phyloP scores from a whole-genome alignment of 2,329 filamentous ascomycete species.

The Truncatella angustata region DNA sequence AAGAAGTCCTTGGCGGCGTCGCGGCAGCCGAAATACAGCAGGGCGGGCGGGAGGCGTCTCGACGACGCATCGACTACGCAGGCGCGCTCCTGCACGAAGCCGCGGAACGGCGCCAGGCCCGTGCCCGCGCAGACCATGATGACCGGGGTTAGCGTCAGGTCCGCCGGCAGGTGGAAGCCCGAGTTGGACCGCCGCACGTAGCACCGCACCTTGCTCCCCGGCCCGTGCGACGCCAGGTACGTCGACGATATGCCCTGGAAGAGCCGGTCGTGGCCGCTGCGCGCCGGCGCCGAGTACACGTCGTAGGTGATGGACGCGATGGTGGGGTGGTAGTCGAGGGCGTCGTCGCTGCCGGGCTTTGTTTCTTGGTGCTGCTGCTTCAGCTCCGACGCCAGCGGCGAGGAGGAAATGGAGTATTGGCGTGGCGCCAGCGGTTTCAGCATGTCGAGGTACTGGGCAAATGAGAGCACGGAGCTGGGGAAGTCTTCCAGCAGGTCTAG shows the following conservation, averaged over 20 bases:
- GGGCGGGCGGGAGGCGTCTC: constrained; percentile 1
- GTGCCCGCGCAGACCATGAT: constrained; percentile 6
- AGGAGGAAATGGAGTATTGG: constrained; percentile 58
- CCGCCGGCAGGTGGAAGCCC: background rate
- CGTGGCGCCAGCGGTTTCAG: constrained; percentile 57
- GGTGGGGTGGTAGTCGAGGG: background rate
- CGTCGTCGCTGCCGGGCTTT: no score
- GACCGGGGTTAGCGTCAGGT: background rate
- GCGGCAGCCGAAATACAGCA: constrained; percentile 5
- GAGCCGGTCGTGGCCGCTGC: background rate
- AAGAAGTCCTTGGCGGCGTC: background rate
- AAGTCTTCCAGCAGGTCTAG: constrained; percentile 56
- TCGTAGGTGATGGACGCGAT: constrained; percentile 3
- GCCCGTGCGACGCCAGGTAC: background rate
- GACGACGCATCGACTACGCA: background rate
- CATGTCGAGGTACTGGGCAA: constrained; percentile 54
- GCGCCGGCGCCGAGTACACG: background rate
- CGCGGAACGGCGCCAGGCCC: constrained; percentile 6
- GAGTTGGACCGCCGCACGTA: constrained; percentile 4
- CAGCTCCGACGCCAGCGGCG: constrained; percentile 37
- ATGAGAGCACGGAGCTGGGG: constrained; percentile 44
- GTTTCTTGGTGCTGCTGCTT: background rate
- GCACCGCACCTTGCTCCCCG: background rate
- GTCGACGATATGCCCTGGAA: constrained; percentile 2
- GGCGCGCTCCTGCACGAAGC: constrained; percentile 6